Percentiles rank a stretch among this genome's conserved stretches.
phyloP scores from a whole-genome alignment of 2,329 filamentous ascomycete genomes.

The Bimuria novae-zelandiae region DNA sequence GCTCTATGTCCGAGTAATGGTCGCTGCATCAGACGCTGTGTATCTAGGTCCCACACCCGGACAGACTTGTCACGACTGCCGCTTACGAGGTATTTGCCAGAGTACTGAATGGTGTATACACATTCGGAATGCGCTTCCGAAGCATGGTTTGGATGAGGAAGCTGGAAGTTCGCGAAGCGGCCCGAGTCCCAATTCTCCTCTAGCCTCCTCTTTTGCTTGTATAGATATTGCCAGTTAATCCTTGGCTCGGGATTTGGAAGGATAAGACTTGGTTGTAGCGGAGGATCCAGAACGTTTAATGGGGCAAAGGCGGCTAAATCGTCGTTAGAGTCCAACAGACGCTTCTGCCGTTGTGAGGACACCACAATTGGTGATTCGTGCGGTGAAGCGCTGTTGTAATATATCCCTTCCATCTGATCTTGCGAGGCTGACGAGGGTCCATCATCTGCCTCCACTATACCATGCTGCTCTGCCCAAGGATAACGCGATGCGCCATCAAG shows the following conservation, averaged over 20 bases:
- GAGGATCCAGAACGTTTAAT: slow-evolving; percentile 25
- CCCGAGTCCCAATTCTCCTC: slow-evolving; percentile 92
- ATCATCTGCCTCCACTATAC: slow-evolving; percentile 53
- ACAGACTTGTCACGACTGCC: slow-evolving; percentile 88
- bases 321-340: slow-evolving; percentile 13
- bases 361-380: slow-evolving; percentile 21
- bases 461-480: slow-evolving; percentile 54
- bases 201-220: slow-evolving; percentile 80
- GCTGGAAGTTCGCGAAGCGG: slow-evolving; percentile 81
- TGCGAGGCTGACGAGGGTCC: slow-evolving; percentile 32
- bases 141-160: slow-evolving; percentile 80
- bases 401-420: slow-evolving; percentile 47
- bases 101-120: slow-evolving; percentile 93
- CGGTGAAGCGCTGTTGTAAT: slow-evolving; percentile 30
- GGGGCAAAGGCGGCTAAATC: slow-evolving; percentile 14
- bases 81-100: slow-evolving; percentile 83
- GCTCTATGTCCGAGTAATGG: slow-evolving; percentile 78
- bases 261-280: slow-evolving; percentile 40
- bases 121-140: slow-evolving; percentile 89
- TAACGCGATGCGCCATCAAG: slow-evolving; percentile 22
- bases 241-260: slow-evolving; percentile 55
- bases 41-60: slow-evolving; percentile 87
- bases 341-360: slow-evolving; percentile 24
- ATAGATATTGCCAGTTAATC: slow-evolving; percentile 92
- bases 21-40: slow-evolving; percentile 73